phyloP scores from a whole-genome alignment of 495 filamentous ascomycete species.

The Daldinia vernicosa region DNA sequence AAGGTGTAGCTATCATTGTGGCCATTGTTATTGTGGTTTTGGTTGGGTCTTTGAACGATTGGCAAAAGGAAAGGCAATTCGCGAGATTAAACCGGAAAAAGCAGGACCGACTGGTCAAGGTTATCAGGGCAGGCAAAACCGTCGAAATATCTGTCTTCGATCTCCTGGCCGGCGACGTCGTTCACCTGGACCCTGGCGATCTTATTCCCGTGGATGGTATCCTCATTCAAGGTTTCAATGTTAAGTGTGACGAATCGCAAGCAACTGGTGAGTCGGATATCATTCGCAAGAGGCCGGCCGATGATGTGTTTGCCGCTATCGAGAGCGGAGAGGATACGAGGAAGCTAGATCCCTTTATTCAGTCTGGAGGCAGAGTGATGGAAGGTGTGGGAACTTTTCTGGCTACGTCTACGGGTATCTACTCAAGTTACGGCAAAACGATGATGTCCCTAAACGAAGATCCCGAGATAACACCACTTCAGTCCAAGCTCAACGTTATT shows the following conservation, averaged over 20 bases:
- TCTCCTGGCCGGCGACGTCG: slow-evolving; percentile 75
- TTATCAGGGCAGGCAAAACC: slow-evolving; percentile 77
- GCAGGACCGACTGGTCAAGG: slow-evolving; percentile 80
- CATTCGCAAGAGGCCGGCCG: slow-evolving; percentile 73
- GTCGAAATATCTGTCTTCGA: slow-evolving; percentile 76
- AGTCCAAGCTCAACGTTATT: slow-evolving; percentile 88
- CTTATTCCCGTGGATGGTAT: slow-evolving; percentile 81
- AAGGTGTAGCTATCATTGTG: slow-evolving; percentile 80
- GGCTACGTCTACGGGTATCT: slow-evolving; percentile 86
- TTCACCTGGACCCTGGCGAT: slow-evolving; percentile 79
- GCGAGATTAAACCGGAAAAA: slow-evolving; percentile 81
- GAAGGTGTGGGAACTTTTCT: slow-evolving; percentile 89
- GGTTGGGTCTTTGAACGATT: slow-evolving; percentile 80
- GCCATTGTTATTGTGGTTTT: slow-evolving; percentile 80
- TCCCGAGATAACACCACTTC: slow-evolving; percentile 90
- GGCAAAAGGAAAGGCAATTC: slow-evolving; percentile 83
- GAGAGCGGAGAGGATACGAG: slow-evolving; percentile 75
- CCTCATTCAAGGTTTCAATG: slow-evolving; percentile 72
- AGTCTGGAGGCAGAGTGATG: slow-evolving; percentile 90
- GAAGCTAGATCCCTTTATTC: slow-evolving; percentile 93
- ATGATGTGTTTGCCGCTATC: slow-evolving; percentile 84
- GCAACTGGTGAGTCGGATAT: slow-evolving; percentile 88
- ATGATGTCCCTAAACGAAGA: slow-evolving; percentile 94
- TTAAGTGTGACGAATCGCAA: slow-evolving; percentile 85
- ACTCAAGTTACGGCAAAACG: slow-evolving; percentile 89